These are phyloP conservation scores for Solanum aculeatissimum DNA, from an alignment of 305 asterid species.

Conservation along the genomic window DNA sequence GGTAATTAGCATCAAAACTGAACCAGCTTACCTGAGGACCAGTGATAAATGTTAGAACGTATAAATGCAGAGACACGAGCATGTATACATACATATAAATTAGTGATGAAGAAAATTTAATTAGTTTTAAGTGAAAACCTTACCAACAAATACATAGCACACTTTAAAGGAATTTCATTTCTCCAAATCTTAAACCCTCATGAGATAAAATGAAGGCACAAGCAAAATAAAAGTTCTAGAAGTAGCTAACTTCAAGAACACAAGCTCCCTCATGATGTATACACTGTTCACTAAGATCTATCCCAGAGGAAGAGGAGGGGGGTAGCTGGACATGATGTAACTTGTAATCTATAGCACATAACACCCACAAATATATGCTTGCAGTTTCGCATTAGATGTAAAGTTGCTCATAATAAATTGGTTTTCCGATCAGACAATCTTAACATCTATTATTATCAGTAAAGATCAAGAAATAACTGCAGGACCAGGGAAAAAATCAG, in stretches of 20 bases:
- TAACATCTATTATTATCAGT: neutral
- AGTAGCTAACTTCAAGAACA: neutral
- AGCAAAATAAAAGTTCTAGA: neutral
- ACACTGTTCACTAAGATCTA: neutral
- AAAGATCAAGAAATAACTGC: neutral
- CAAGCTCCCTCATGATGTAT: neutral
- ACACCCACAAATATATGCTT: neutral
- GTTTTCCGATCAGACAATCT: neutral
- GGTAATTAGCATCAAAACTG: conserved; percentile 91
- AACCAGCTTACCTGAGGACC: conserved; percentile 82
- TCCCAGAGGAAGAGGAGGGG: neutral
- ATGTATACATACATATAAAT: neutral
- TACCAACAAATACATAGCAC: neutral
- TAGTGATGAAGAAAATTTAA: neutral
- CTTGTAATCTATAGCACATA: neutral
- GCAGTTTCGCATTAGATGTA: neutral
- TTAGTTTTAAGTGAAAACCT: neutral
- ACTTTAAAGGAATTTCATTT: neutral
- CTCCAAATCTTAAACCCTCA: neutral
- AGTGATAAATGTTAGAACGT: neutral
- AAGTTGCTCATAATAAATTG: neutral
- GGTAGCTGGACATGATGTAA: neutral
- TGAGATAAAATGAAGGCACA: neutral
- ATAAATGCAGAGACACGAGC: neutral
- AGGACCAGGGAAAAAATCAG: neutral